Base-by-base conservation (phyloP, 192 early-diverging fungal species). In the Endogone sp. region DNA sequence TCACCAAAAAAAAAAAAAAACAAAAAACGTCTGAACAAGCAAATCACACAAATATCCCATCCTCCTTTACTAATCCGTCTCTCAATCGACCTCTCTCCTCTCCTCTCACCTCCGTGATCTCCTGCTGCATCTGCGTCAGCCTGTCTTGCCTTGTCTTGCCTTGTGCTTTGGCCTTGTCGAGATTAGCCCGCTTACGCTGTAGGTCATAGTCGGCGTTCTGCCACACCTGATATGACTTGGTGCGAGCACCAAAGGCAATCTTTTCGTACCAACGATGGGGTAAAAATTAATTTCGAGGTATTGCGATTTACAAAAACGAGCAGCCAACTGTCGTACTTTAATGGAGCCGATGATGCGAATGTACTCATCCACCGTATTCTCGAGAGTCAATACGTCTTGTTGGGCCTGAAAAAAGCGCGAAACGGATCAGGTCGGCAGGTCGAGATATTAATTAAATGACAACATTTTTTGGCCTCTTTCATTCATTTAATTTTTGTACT, bases 311-410 rank as follows among this genome's bases (percentile, higher is more conserved):
- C 56, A 27, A n/a, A n/a, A n/a, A n/a, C n/a, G n/a, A n/a, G n/a
- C n/a, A n/a, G n/a, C n/a, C n/a, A n/a, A n/a, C n/a, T n/a, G n/a
- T n/a, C 62, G 6, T 44, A 89, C 86, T 60, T 92, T 88, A 72
- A 94, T 90, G 0, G 92, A 88, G 4, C 86, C 90, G 67, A 95
- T 92, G 67, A 92, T 83, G n/a, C 92, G 88, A 72, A 95, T 84
- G 72, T 97, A 92, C 73, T 96, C 94, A 63, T 97, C 94, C 59
- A 92, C 90, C 2, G 88, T 94, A 62, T 88, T 82, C 75, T 88
- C 88, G 63, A 95, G 76, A 4, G 90, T 81, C 8, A 86, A 65
- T 31, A 95, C 84, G 76, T 96, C 94, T 56, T 83, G 81, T 3
- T 87, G 84, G 20, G 87, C 86, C 85, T 86, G 72, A 32, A 26